Conservation (phyloP, 2,329 filamentous ascomycete species). For the Fusarium sp. region DNA sequence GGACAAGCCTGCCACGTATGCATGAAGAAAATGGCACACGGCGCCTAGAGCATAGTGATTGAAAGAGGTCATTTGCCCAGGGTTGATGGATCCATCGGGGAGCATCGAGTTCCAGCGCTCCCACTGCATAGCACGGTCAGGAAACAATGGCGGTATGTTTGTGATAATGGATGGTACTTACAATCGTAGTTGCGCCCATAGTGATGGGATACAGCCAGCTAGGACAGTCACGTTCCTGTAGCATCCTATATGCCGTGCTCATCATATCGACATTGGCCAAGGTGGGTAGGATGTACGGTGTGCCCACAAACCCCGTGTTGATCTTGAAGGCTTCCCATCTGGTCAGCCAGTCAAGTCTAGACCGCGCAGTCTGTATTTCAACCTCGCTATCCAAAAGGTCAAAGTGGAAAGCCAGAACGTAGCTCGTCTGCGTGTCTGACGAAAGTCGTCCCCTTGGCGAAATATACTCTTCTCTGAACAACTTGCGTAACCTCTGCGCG, state of each 20-base stretch:
- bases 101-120: not conserved
- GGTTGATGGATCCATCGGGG: not conserved
- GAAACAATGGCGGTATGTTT: not conserved
- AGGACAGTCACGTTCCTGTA: not conserved
- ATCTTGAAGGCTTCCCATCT: not conserved
- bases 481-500: not conserved
- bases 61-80: not conserved
- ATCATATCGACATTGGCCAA: not conserved
- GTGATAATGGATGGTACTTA: not conserved
- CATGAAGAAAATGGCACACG: not conserved
- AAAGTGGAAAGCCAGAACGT: not conserved
- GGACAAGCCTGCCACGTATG: not conserved
- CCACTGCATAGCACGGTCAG: not conserved
- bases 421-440: not conserved
- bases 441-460: not conserved
- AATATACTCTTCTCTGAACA: not conserved
- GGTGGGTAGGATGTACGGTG: not conserved
- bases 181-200: not conserved
- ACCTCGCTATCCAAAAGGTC: not conserved
- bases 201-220: not conserved
- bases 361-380: not conserved
- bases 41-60: not conserved
- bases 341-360: not conserved
- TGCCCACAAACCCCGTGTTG: not conserved
- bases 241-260: not conserved